A percentile compares a stretch with the other conserved stretches of the same genome.
Conservation (phyloP, 192 early-diverging fungal species). For the Umbelopsis ramanniana region DNA sequence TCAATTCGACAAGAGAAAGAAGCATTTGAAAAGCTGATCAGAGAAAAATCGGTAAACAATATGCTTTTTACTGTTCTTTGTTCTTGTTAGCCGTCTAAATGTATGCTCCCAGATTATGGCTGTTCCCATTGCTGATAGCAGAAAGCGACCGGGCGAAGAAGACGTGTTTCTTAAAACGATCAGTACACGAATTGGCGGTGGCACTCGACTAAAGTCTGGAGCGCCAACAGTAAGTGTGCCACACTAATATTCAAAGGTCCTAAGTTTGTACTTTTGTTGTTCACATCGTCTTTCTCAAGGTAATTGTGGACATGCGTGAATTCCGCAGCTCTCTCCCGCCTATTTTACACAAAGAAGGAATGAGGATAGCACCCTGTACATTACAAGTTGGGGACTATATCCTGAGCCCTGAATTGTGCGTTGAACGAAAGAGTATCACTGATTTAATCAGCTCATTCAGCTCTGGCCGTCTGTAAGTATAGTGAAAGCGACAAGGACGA, state of each 20-base stretch:
- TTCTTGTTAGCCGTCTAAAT: background rate
- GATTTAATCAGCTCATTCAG: conserved; percentile 87
- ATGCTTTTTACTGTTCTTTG: background rate
- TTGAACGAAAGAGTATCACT: conserved; percentile 91
- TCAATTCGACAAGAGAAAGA: conserved; percentile 87
- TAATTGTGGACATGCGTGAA: conserved; percentile 93
- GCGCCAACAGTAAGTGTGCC: conserved; percentile 17
- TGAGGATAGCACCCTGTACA: conserved; percentile 81
- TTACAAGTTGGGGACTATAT: conserved; percentile 95
- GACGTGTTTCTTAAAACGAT: conserved; percentile 41
- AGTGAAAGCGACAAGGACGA: background rate
- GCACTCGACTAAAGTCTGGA: conserved; percentile 32
- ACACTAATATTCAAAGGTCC: background rate
- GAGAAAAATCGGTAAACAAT: conserved; percentile 75
- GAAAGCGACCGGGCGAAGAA: conserved; percentile 5
- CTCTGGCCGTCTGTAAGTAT: conserved; percentile 77
- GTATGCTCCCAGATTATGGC: conserved; percentile 65
- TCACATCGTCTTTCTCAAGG: conserved; percentile 28
- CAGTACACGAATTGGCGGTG: conserved; percentile 70
- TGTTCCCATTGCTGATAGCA: conserved; percentile 68
- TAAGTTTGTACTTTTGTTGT: background rate
- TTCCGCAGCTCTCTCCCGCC: conserved; percentile 91
- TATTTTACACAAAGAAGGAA: conserved; percentile 77
- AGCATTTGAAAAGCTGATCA: conserved; percentile 91
- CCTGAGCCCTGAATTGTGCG: conserved; percentile 79